Evolutionary conservation across 768 basidiomycete genomes (phyloP), one percentile per base, ranked within the genome.

Genomic region (Podaxis sp.): DNA sequence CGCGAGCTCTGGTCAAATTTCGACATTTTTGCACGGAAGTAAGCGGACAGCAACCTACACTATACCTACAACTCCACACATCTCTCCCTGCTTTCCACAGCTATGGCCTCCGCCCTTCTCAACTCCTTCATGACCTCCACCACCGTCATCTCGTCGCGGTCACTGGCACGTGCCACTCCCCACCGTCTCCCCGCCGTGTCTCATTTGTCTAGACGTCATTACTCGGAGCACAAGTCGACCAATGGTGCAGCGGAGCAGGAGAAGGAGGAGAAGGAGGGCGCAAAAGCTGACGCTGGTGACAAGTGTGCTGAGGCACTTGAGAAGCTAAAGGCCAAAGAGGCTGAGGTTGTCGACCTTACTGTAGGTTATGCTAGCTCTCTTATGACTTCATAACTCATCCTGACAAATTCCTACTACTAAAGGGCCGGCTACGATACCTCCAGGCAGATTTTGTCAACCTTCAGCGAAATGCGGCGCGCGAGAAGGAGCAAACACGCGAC

Each of bases 391-490:
- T 61, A 51, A 57, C 46, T 55, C 35, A 32, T 63, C 27, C 61
- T 35, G 28, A 52, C 46, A 60, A 64, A 51, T 65, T 60, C 7
- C 40, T 72, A 23, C 40, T 72, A 23, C 23, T 2, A 97, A 35
- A 60, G 96, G 82, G 87, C 71, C 91, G 94, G 64, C 80, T 97
- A 67, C 88, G 90, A 50, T 97, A 98, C 71, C 80, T 92, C 61
- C 90, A 95, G 70, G 97, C 97, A 67, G 97, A 99, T 77, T 95
- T 94, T 75, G 77, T 96, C 47, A 99, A 98, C 74, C 81, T 97
- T 47, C 94, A 95, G 71, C 90, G 95, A 58, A 93, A 95, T 68
- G 83, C 94, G 57, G 88, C 88, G 28, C 84, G 90, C 62, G 97
- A 98, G 76, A 93, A 91, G 78, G 87, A 91, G 70, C 92, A 95